Conservation (phyloP, 441 rosid species). For the Pelargonium australe region DNA sequence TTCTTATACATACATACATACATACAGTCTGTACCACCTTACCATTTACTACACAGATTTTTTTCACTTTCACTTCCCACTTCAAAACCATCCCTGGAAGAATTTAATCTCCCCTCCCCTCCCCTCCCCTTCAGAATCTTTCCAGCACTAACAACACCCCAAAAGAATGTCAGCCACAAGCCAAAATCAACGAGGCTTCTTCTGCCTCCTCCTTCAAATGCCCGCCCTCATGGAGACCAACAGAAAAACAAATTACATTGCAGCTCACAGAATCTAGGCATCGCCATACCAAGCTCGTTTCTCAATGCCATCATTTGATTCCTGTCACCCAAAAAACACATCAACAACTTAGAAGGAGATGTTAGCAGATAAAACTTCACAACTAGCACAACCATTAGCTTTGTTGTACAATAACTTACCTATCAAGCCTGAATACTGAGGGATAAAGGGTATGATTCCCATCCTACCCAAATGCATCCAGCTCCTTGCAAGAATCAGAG, state of each 20-base stretch:
- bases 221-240: not conserved
- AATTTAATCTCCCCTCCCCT: too few species aligned
- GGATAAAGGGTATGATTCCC: constrained; percentile 16
- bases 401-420: constrained; percentile 21
- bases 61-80: too few species aligned
- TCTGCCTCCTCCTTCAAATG: not conserved
- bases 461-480: constrained; percentile 25
- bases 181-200: not conserved
- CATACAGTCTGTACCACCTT: too few species aligned
- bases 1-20: too few species aligned
- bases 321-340: not conserved
- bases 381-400: not conserved
- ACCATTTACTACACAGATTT: too few species aligned
- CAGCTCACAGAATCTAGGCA: not conserved
- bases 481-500: constrained; percentile 19
- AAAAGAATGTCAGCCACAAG: not conserved
- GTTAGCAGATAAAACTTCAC: not conserved
- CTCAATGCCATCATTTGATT: not conserved
- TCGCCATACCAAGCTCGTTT: not conserved
- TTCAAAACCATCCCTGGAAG: too few species aligned
- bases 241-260: not conserved
- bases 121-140: too few species aligned
- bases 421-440: constrained; percentile 23
- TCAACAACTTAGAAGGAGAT: constrained; percentile 3
- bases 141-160: too few species aligned